Percentiles rank a stretch among this genome's conserved stretches.
phyloP scores from a whole-genome alignment of 108 stramenopile genomes.

The Pelagomonas calceolata region DNA sequence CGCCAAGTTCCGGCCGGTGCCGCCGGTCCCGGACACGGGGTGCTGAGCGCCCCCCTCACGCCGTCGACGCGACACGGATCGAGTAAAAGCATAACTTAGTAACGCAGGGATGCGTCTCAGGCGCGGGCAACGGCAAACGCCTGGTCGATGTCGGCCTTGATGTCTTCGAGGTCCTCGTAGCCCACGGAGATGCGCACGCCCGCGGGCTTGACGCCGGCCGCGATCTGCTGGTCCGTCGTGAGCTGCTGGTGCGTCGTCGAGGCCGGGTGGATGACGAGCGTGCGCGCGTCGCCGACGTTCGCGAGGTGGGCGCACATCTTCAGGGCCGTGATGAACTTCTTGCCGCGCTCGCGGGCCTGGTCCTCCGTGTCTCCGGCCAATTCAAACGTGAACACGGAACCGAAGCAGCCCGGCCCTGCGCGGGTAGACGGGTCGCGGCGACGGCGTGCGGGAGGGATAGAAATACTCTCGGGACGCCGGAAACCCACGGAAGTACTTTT shows the following conservation, averaged over 20 bases:
- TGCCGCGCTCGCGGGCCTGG: constrained; percentile 30
- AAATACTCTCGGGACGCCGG: too few relatives aligned
- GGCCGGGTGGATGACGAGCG: constrained; percentile 73
- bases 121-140: constrained; percentile 1
- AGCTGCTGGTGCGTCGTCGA: constrained; percentile 76
- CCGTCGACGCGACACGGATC: too few relatives aligned
- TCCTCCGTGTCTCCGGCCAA: constrained; percentile 36
- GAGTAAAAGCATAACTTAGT: too few relatives aligned
- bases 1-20: too few relatives aligned
- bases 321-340: constrained; percentile 58
- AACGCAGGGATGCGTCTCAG: too few relatives aligned
- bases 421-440: too few relatives aligned
- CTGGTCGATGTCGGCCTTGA: constrained; percentile 14
- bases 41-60: too few relatives aligned
- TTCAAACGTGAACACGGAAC: constrained; percentile 63
- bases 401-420: constrained; percentile 37
- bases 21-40: too few relatives aligned
- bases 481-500: constrained; percentile 66
- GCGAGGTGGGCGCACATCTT: constrained; percentile 67
- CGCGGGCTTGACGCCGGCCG: constrained; percentile 57
- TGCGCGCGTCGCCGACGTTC: constrained; percentile 75
- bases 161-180: constrained; percentile 62
- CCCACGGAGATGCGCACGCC: constrained; percentile 68
- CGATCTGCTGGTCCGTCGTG: constrained; percentile 47
- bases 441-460: too few relatives aligned